A percentile compares a stretch with the other conserved stretches of the same genome.
phyloP scores from a whole-genome alignment of 352 stramenopile genomes.

The Pythium oligandrum region DNA sequence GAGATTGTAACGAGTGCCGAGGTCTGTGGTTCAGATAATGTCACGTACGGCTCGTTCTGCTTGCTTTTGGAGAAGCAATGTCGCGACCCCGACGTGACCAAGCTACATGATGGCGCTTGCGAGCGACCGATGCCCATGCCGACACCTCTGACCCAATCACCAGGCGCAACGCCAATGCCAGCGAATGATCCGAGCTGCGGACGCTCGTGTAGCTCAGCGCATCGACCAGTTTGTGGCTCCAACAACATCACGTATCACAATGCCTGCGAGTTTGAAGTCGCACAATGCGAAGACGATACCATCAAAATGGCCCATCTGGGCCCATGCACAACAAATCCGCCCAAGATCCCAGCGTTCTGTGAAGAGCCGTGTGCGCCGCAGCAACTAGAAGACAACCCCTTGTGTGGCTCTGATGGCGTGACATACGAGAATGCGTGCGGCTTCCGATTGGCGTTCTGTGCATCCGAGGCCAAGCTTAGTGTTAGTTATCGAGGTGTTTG shows the following conservation, averaged over 20 bases:
- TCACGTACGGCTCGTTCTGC: slow-evolving; percentile 18
- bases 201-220: neutral
- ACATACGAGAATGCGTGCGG: slow-evolving; percentile 15
- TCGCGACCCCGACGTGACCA: slow-evolving; percentile 2
- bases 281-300: slow-evolving; percentile 1
- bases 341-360: neutral
- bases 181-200: neutral
- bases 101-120: slow-evolving; percentile 5
- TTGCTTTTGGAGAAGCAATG: slow-evolving; percentile 4
- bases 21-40: slow-evolving; percentile 14
- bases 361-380: slow-evolving; percentile 1
- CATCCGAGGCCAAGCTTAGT: neutral
- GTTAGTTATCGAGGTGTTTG: too few relatives aligned
- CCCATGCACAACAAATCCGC: neutral
- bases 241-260: slow-evolving; percentile 19
- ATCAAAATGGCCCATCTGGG: slow-evolving; percentile 1
- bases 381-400: slow-evolving; percentile 3
- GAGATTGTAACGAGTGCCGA: neutral
- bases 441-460: slow-evolving; percentile 4
- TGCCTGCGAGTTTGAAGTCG: slow-evolving; percentile 9
- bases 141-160: neutral
- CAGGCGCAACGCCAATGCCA: neutral
- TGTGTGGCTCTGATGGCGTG: slow-evolving; percentile 8
- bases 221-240: slow-evolving; percentile 7
- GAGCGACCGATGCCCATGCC: neutral